These are phyloP conservation scores for Pestalotiopsis sp. DNA, from an alignment of 2,329 filamentous ascomycete species.

Conservation along the genomic window DNA sequence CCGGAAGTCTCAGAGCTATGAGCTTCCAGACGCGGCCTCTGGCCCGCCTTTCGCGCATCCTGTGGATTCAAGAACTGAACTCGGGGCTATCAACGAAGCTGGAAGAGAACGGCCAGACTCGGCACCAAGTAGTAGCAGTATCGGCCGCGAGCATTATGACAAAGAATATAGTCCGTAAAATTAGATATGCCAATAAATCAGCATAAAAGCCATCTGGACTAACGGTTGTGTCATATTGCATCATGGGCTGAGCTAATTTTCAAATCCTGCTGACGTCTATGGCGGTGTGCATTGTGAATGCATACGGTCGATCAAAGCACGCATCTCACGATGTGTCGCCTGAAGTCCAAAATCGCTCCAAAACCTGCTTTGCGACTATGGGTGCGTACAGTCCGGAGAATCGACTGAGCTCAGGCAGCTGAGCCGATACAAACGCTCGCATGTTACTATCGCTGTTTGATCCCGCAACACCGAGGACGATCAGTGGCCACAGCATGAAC, in stretches of 20 bases:
- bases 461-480: slow-evolving; percentile 38
- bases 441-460: slow-evolving; percentile 18
- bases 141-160: neutral
- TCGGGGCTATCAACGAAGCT: neutral
- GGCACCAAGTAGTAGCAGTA: neutral
- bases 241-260: too few relatives aligned
- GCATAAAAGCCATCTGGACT: neutral
- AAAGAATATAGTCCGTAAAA: neutral
- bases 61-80: neutral
- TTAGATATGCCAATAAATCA: neutral
- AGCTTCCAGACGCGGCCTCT: neutral
- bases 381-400: slow-evolving; percentile 23
- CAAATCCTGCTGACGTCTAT: slow-evolving; percentile 15
- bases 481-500: slow-evolving; percentile 37
- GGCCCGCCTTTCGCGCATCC: neutral
- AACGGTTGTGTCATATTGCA: too few relatives aligned
- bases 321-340: slow-evolving; percentile 35
- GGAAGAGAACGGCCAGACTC: neutral
- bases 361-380: slow-evolving; percentile 29
- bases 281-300: slow-evolving; percentile 23
- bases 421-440: slow-evolving; percentile 29
- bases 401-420: slow-evolving; percentile 3
- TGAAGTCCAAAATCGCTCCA: slow-evolving; percentile 38
- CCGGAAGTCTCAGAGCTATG: neutral
- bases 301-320: slow-evolving; percentile 36